Evolutionary conservation across 257 asterid genomes (phyloP).

Genomic region (Knoxia roxburghii): DNA sequence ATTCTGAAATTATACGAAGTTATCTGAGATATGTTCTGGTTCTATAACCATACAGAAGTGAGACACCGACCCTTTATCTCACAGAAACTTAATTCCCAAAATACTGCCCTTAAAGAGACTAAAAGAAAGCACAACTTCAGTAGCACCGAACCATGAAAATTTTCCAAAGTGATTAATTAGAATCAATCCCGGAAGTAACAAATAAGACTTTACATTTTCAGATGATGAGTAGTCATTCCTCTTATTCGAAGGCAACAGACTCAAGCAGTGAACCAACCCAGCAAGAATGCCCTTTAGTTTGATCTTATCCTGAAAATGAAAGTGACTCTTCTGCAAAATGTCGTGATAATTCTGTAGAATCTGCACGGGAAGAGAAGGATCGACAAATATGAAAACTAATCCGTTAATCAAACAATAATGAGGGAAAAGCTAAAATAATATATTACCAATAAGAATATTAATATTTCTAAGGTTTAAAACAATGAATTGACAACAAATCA

Average conservation of each 20-base stretch:
- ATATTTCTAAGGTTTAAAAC: background rate
- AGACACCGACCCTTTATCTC: background rate
- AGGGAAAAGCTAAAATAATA: background rate
- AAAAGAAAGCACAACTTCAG: background rate
- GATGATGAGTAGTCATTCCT: conserved; percentile 35
- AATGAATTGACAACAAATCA: too few species aligned
- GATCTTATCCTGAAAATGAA: conserved; percentile 64
- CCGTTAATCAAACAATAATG: background rate
- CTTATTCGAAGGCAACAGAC: conserved; percentile 55
- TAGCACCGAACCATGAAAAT: background rate
- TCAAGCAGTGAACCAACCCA: conserved; percentile 77
- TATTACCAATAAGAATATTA: background rate
- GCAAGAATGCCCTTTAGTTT: conserved; percentile 59
- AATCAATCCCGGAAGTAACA: conserved; percentile 11
- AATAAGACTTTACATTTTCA: conserved; percentile 46
- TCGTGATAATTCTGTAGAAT: conserved; percentile 66
- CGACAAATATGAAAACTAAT: conserved; percentile 1
- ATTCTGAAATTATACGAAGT: background rate
- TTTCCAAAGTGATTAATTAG: background rate
- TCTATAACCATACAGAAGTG: background rate
- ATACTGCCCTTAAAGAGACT: background rate
- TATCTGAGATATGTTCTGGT: background rate
- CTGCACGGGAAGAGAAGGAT: conserved; percentile 32
- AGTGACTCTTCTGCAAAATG: conserved; percentile 63
- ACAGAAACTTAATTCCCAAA: background rate